Percentiles rank a stretch among this genome's conserved stretches.
Evolutionary conservation across 2,329 filamentous ascomycete species (phyloP).

Genomic region (Apiospora koreana): DNA sequence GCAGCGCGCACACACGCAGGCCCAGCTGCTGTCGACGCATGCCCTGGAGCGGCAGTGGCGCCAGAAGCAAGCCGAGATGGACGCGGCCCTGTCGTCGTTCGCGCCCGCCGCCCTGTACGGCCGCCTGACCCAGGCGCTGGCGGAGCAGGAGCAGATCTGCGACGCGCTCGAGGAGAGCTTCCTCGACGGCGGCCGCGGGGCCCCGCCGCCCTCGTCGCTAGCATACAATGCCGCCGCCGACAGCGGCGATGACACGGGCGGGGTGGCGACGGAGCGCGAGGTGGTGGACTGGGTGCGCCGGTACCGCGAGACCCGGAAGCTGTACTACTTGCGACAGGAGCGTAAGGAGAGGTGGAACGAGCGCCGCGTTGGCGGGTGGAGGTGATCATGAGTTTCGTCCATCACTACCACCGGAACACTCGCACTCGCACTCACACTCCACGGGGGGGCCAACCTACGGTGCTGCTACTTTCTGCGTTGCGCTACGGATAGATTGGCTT

Average conservation of each 20-base stretch:
- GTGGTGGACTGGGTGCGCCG: conserved; percentile 80
- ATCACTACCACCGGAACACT: neutral
- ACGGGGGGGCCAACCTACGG: neutral
- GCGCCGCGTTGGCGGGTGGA: conserved; percentile 91
- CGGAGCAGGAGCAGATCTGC: conserved; percentile 81
- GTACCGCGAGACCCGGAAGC: conserved; percentile 77
- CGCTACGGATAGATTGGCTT: neutral
- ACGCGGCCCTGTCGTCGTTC: conserved; percentile 80
- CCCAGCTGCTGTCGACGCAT: conserved; percentile 79
- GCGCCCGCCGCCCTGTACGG: conserved; percentile 86
- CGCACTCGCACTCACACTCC: neutral
- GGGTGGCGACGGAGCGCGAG: conserved; percentile 74
- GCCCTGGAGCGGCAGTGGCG: conserved; percentile 92
- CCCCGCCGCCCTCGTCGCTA: neutral
- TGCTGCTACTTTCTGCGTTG: neutral
- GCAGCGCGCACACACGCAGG: conserved; percentile 72
- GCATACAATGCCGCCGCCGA: neutral
- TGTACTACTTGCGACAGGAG: conserved; percentile 80
- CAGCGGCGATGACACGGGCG: conserved; percentile 34
- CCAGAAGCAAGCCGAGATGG: conserved; percentile 86
- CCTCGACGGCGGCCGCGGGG: conserved; percentile 55
- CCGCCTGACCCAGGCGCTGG: conserved; percentile 71
- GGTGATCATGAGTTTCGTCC: conserved; percentile 47
- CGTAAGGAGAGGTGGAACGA: conserved; percentile 95
- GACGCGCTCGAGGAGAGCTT: conserved; percentile 91